phyloP scores from a whole-genome alignment of 2,329 filamentous ascomycete species.

The Emmonsia crescens region DNA sequence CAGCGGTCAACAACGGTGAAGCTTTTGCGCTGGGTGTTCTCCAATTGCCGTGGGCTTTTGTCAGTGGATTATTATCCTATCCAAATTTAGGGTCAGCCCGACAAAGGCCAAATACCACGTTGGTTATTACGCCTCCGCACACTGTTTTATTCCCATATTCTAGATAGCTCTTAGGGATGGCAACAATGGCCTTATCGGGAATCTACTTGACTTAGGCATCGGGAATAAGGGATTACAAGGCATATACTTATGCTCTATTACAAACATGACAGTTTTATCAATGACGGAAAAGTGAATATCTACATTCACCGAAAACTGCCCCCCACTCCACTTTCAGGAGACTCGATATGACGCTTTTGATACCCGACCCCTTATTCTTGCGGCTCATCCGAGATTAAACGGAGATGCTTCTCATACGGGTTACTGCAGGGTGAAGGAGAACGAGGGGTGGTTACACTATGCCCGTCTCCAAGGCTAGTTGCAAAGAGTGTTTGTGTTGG shows the following conservation, averaged over 20 bases:
- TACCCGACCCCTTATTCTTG: background rate
- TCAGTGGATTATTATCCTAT: background rate
- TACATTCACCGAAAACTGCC: background rate
- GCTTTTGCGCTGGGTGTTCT: background rate
- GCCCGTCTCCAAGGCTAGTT: background rate
- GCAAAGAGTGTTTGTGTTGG: background rate
- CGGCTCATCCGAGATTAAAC: background rate
- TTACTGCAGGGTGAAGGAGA: background rate
- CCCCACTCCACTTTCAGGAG: background rate
- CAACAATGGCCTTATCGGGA: background rate
- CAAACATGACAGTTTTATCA: background rate
- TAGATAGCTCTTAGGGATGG: background rate
- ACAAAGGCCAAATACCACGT: too few species aligned
- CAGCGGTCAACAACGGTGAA: background rate
- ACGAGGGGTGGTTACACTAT: background rate
- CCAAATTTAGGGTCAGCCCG: background rate
- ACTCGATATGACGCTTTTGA: background rate
- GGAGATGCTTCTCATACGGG: conserved; percentile 3
- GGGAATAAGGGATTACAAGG: background rate
- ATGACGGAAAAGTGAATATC: background rate
- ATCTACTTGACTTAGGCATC: background rate
- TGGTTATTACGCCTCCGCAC: background rate
- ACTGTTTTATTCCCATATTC: background rate
- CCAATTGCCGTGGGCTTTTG: background rate
- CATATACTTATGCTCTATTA: background rate